Percentiles rank a stretch among this genome's conserved stretches.
Evolutionary conservation across 345 rosid genomes (phyloP).

Genomic region (Acer saccharum): DNA sequence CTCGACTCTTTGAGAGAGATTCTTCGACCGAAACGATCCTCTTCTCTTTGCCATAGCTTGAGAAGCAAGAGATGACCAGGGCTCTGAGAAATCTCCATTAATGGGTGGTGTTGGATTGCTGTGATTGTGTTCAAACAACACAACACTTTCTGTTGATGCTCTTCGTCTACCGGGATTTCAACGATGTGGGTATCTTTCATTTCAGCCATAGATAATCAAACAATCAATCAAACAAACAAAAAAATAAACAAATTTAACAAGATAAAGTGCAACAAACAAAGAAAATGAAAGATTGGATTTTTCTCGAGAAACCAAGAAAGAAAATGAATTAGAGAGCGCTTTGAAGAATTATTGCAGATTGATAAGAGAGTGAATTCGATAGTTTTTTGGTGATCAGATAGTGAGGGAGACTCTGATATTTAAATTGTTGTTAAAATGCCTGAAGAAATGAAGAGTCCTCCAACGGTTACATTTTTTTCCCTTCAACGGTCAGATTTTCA

Average conservation of each 20-base stretch:
- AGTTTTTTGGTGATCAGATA: conserved; percentile 6
- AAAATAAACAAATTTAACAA: not conserved
- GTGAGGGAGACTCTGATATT: conserved; percentile 27
- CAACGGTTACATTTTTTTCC: conserved; percentile 34
- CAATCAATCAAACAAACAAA: not conserved
- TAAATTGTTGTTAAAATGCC: conserved; percentile 39
- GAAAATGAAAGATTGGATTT: not conserved
- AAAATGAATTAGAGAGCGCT: conserved; percentile 20
- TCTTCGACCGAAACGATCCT: conserved; percentile 54
- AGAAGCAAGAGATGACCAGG: conserved; percentile 94
- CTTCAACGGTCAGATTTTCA: conserved; percentile 60
- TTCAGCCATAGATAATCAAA: conserved; percentile 45
- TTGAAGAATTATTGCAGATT: conserved; percentile 19
- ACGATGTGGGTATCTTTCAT: conserved; percentile 71
- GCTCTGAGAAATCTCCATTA: conserved; percentile 80
- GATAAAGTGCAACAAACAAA: not conserved
- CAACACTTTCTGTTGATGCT: conserved; percentile 54
- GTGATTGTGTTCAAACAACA: conserved; percentile 36
- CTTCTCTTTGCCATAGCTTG: conserved; percentile 95
- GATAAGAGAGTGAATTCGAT: not conserved
- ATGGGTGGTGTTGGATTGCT: conserved; percentile 87
- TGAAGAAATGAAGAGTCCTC: not conserved
- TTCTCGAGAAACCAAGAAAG: not conserved
- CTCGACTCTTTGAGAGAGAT: conserved; percentile 60
- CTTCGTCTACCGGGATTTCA: conserved; percentile 81